Conservation (phyloP, 148 eudicot species). For the Agrostemma githago region DNA sequence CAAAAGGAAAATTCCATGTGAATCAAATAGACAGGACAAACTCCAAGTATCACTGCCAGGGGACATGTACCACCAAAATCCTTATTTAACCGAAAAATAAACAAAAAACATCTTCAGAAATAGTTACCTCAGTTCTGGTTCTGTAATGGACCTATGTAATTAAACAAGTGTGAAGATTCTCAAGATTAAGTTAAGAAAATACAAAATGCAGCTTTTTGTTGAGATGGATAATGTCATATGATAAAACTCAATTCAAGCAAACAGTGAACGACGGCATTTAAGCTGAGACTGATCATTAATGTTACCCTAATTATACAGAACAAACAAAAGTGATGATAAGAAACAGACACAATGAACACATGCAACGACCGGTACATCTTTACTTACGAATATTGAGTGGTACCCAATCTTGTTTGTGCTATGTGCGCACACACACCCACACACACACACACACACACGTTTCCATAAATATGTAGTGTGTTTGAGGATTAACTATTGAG, state of each 20-base stretch:
- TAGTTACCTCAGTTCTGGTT: not conserved
- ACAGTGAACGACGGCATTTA: not conserved
- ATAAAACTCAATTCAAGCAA: not conserved
- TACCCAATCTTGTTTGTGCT: not conserved
- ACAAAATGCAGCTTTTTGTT: not conserved
- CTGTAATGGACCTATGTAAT: not conserved
- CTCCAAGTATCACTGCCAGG: constrained; percentile 7
- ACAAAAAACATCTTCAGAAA: not conserved
- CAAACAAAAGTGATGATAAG: not conserved
- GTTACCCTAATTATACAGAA: no score
- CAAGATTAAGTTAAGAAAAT: not conserved
- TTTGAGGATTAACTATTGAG: not conserved
- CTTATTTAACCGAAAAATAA: not conserved
- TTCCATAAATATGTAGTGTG: not conserved
- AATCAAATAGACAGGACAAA: not conserved
- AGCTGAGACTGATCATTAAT: not conserved
- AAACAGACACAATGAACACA: not conserved
- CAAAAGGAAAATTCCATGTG: not conserved
- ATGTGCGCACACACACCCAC: not conserved
- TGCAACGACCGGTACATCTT: not conserved
- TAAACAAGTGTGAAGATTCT: not conserved
- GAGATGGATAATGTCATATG: not conserved
- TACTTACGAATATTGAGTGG: not conserved
- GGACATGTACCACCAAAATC: not conserved
- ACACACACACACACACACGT: not conserved